A percentile compares a stretch with the other conserved stretches of the same genome.
These are phyloP conservation scores for Ophiostoma fasciatum DNA, from an alignment of 2,329 filamentous ascomycete species.

Conservation along the genomic window DNA sequence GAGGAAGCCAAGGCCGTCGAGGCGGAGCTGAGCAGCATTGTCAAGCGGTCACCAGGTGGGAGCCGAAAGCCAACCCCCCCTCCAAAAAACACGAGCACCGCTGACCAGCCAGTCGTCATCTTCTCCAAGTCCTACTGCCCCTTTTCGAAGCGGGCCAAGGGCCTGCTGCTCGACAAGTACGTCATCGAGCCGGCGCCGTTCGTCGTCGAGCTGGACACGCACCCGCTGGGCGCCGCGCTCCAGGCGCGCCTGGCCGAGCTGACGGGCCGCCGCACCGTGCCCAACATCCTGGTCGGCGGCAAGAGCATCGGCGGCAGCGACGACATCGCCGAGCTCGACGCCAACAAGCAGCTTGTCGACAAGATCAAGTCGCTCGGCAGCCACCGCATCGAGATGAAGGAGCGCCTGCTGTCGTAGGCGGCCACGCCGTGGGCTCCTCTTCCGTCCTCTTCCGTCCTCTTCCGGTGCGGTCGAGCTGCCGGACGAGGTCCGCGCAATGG, in stretches of 20 bases:
- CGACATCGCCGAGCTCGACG: conserved; percentile 61
- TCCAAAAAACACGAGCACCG: too few relatives aligned
- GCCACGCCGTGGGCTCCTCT: too few relatives aligned
- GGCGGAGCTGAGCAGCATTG: conserved; percentile 57
- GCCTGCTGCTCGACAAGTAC: conserved; percentile 72
- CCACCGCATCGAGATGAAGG: conserved; percentile 42
- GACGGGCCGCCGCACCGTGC: conserved; percentile 75
- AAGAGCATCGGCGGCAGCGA: conserved; percentile 84
- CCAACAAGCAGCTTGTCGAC: conserved; percentile 48
- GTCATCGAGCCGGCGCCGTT: conserved; percentile 66
- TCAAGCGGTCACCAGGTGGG: conserved; percentile 69
- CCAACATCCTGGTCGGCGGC: conserved; percentile 80
- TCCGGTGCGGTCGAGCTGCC: too few relatives aligned
- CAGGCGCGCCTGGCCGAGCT: conserved; percentile 57
- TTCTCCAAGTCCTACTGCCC: conserved; percentile 95
- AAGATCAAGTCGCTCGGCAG: conserved; percentile 63
- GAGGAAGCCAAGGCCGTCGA: conserved; percentile 51
- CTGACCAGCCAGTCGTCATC: conserved; percentile 71
- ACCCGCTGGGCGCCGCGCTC: conserved; percentile 56
- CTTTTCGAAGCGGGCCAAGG: conserved; percentile 72
- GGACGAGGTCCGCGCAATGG: too few relatives aligned
- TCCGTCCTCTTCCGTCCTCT: too few relatives aligned
- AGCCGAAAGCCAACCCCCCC: neutral
- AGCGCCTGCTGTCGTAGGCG: conserved; percentile 20
- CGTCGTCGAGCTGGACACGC: conserved; percentile 80